These are phyloP conservation scores for Globisporangium okanoganense DNA, from an alignment of 352 stramenopile species.

Conservation along the genomic window DNA sequence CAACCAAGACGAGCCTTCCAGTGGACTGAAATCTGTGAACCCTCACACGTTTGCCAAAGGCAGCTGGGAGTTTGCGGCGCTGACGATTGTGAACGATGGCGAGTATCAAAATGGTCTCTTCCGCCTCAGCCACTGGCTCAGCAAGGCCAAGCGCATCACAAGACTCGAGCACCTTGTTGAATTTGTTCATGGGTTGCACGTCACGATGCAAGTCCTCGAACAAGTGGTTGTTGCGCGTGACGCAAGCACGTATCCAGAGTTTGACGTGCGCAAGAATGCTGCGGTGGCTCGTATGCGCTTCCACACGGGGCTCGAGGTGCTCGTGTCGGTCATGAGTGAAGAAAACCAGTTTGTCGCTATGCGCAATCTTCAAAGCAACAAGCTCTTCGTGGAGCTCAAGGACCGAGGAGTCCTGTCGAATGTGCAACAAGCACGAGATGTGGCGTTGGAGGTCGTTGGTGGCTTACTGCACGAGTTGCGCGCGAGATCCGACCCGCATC, in stretches of 20 bases:
- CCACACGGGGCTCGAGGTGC: slow-evolving; percentile 22
- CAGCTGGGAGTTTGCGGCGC: slow-evolving; percentile 54
- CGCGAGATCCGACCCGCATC: slow-evolving; percentile 18
- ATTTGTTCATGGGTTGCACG: slow-evolving; percentile 30
- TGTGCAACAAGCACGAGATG: slow-evolving; percentile 1
- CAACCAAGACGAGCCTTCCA: background rate
- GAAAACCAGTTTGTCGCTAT: background rate
- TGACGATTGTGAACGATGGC: slow-evolving; percentile 45
- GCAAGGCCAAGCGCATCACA: slow-evolving; percentile 19
- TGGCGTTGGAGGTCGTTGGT: slow-evolving; percentile 11
- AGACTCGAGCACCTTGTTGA: slow-evolving; percentile 24
- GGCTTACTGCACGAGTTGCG: slow-evolving; percentile 25
- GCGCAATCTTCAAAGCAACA: background rate
- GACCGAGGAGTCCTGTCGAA: slow-evolving; percentile 15
- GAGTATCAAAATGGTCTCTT: slow-evolving; percentile 46
- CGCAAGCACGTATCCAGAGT: slow-evolving; percentile 41
- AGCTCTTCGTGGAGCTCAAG: slow-evolving; percentile 10
- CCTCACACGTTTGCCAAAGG: slow-evolving; percentile 19
- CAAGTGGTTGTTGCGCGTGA: background rate
- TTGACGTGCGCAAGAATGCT: slow-evolving; percentile 49
- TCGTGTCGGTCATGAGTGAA: background rate
- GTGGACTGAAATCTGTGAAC: background rate
- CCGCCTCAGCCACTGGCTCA: slow-evolving; percentile 40
- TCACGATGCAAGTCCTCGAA: slow-evolving; percentile 17
- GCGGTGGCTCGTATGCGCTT: slow-evolving; percentile 42